Percentiles rank a stretch among this genome's conserved stretches.
phyloP scores from a whole-genome alignment of 2,329 filamentous ascomycete genomes.

The Aspergillus transmontanensis region DNA sequence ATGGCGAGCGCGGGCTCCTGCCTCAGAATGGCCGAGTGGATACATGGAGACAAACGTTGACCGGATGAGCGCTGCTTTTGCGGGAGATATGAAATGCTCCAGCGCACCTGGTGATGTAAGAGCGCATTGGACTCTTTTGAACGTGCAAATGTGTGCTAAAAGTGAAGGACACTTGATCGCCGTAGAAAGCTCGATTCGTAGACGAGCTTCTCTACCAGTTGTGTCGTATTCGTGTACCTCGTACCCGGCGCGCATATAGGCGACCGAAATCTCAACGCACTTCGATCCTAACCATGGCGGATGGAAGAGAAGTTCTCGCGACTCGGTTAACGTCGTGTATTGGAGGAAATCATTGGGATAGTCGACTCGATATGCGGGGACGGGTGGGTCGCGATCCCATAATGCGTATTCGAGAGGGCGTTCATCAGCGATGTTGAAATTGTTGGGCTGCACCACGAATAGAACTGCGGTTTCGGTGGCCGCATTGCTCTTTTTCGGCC shows the following conservation, averaged over 20 bases:
- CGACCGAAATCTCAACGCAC: conserved; percentile 44
- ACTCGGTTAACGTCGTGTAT: conserved; percentile 31
- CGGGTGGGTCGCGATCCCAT: conserved; percentile 32
- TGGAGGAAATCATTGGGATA: conserved; percentile 37
- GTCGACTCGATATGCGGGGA: conserved; percentile 41
- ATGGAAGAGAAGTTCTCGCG: conserved; percentile 41
- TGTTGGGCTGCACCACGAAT: conserved; percentile 48
- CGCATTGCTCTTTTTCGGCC: conserved; percentile 15
- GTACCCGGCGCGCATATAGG: conserved; percentile 50
- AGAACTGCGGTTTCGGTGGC: conserved; percentile 38
- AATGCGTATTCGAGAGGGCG: conserved; percentile 49
- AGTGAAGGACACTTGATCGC: conserved; percentile 51
- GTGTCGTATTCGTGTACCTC: conserved; percentile 43
- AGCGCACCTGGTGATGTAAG: conserved; percentile 36
- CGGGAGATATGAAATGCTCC: conserved; percentile 35
- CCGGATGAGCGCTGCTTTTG: conserved; percentile 30
- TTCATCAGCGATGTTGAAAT: conserved; percentile 51
- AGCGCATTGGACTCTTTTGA: conserved; percentile 49
- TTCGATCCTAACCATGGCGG: conserved; percentile 22
- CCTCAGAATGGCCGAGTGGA: conserved; percentile 35
- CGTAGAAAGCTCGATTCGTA: conserved; percentile 40
- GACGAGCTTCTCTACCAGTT: conserved; percentile 31
- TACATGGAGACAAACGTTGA: conserved; percentile 43
- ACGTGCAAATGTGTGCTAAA: conserved; percentile 44
- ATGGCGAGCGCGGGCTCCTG: conserved; percentile 29